Evolutionary conservation across 2,329 filamentous ascomycete genomes (phyloP).

Genomic region (Thielaviopsis cerberus): DNA sequence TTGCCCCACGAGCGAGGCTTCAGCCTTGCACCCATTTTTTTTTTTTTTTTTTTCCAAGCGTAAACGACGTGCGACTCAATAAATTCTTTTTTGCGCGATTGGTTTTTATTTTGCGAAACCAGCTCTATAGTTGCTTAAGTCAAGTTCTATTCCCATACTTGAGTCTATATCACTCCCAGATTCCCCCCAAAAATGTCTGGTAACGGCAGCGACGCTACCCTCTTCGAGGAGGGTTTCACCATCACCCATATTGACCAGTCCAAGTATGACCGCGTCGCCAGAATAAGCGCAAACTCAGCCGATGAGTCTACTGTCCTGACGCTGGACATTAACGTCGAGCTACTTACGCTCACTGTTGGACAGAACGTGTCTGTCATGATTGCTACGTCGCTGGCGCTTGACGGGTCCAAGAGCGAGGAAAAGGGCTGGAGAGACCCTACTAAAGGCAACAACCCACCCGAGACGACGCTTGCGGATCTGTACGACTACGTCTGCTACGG

Average conservation of each 20-base stretch:
- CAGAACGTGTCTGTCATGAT: slow-evolving; percentile 67
- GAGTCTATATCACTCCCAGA: no score
- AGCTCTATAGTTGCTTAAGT: neutral
- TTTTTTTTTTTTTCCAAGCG: neutral
- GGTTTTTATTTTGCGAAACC: neutral
- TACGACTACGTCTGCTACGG: slow-evolving; percentile 80
- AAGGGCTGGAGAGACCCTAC: slow-evolving; percentile 66
- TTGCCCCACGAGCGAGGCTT: slow-evolving; percentile 11
- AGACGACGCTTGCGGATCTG: slow-evolving; percentile 51
- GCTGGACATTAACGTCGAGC: slow-evolving; percentile 85
- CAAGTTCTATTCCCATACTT: neutral
- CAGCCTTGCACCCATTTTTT: slow-evolving; percentile 7
- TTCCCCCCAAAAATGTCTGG: no score
- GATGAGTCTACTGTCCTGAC: slow-evolving; percentile 60
- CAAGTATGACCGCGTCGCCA: slow-evolving; percentile 91
- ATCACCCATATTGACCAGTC: slow-evolving; percentile 60
- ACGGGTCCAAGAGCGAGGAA: slow-evolving; percentile 61
- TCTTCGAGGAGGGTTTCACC: slow-evolving; percentile 84
- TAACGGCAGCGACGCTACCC: slow-evolving; percentile 64
- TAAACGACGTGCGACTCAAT: neutral
- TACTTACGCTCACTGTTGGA: slow-evolving; percentile 34
- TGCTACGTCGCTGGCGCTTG: slow-evolving; percentile 68
- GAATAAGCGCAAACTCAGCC: slow-evolving; percentile 57
- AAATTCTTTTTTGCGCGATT: neutral
- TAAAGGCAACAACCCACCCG: slow-evolving; percentile 30